Base-by-base conservation (phyloP, 2,329 filamentous ascomycete species). In the Penicillium hesseltinei region DNA sequence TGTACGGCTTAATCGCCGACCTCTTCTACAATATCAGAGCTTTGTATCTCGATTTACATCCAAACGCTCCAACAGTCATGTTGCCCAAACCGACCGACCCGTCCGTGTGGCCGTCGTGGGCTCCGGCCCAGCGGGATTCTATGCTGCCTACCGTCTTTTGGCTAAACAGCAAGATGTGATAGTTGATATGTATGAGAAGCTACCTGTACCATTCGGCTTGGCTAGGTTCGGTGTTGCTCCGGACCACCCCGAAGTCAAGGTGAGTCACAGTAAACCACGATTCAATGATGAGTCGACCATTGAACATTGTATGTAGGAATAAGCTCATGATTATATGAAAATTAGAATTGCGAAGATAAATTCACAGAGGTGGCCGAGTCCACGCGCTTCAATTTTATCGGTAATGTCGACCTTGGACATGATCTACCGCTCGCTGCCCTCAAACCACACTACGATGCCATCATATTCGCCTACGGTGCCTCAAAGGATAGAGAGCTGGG, bases 231-330 rank as follows among this genome's bases (percentile, higher is more conserved):
- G 94, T 9, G 94, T 99, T 57, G 95, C 94, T n/a, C 94, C 94
- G 5, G 94, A 99, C 73, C 94, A 99, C 76, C 93, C 94, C 0
- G 93, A 99, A 78, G 94, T 99, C 65, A 99, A 99, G 85, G 91
- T 94, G 78, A 59, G 65, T 62, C 51, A 42, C 38, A 43, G 29
- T 31, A 51, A 48, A 58, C 23, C 6, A 29, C 49, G 36, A 23
- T 40, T 25, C 44, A 27, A 19, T 15, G n/a, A 45, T 25, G 19
- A 33, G 21, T 33, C 31, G n/a, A 6, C 9, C 13, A 39, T 36
- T 35, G 42, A 45, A 21, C 9, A 52, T 31, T 47, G 29, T 47
- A 42, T 56, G 23, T 42, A 53, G 21, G 17, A 17, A 23, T 15
- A 53, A 40, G 27, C 43, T 44, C 11, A 40, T 46, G 23, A 7